Conservation (phyloP, 352 stramenopile species). For the Phytophthora boehmeriae region DNA sequence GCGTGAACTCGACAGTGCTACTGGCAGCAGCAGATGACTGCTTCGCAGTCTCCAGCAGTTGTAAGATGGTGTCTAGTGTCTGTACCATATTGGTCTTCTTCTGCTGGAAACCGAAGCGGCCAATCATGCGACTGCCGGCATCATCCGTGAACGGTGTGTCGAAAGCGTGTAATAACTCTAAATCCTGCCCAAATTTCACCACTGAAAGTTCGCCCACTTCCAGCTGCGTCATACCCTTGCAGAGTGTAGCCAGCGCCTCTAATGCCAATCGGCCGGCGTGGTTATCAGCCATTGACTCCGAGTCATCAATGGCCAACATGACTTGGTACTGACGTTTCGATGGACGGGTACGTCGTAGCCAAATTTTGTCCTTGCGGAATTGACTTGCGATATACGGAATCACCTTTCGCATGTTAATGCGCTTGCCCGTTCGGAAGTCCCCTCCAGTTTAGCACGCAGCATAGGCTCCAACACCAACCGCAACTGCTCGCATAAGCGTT, state of each 20-base stretch:
- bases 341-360: conserved; percentile 98
- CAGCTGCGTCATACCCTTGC: conserved; percentile 97
- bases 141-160: conserved; percentile 97
- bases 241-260: conserved; percentile 96
- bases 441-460: conserved; percentile 96
- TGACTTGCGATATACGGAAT: conserved; percentile 99
- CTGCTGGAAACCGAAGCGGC: conserved; percentile 97
- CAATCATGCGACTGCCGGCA: conserved; percentile 92
- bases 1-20: conserved; percentile 88
- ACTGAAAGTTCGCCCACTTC: conserved; percentile 95
- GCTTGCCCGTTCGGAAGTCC: conserved; percentile 99
- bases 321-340: conserved; percentile 99
- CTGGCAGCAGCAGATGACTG: conserved; percentile 48
- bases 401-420: conserved; percentile 99
- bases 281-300: conserved; percentile 98
- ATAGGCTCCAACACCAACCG: conserved; percentile 98
- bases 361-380: conserved; percentile 99
- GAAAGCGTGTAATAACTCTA: conserved; percentile 97
- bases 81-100: conserved; percentile 97
- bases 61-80: conserved; percentile 93
- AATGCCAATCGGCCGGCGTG: conserved; percentile 95
- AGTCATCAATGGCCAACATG: conserved; percentile 99
- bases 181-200: conserved; percentile 96
- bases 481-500: conserved; percentile 98
- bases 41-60: conserved; percentile 89